Percentiles rank a stretch among this genome's conserved stretches.
Evolutionary conservation across 345 rosid species (phyloP).

Genomic region (Boechera divaricarpa): DNA sequence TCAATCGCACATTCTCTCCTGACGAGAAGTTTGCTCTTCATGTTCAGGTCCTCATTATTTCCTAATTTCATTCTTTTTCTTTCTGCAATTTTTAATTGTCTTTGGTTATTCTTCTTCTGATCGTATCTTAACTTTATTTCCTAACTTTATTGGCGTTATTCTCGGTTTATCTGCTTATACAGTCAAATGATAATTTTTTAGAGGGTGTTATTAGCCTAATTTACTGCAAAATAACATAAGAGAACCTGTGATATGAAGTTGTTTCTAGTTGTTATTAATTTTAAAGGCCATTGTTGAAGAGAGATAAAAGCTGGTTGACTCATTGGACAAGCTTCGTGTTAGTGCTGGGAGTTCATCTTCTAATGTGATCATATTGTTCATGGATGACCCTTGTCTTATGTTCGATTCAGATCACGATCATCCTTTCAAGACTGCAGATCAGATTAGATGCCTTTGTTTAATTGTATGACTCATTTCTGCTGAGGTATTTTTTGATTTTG

Average conservation of each 20-base stretch:
- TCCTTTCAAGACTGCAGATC: too few relatives aligned
- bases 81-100: not conserved
- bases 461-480: too few relatives aligned
- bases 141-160: not conserved
- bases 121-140: too few relatives aligned
- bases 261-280: conserved; percentile 17
- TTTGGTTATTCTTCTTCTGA: not conserved
- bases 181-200: too few relatives aligned
- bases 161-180: not conserved
- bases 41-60: conserved; percentile 62
- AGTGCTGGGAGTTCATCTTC: conserved; percentile 50
- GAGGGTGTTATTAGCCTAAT: not conserved
- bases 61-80: not conserved
- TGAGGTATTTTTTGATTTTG: too few relatives aligned
- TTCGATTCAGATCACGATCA: too few relatives aligned
- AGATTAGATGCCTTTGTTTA: too few relatives aligned
- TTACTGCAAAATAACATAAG: too few relatives aligned
- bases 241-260: not conserved
- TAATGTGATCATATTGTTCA: not conserved
- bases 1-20: conserved; percentile 51
- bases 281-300: conserved; percentile 47
- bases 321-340: conserved; percentile 65
- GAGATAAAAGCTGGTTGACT: conserved; percentile 56
- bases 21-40: conserved; percentile 81
- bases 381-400: too few relatives aligned